Conservation (phyloP, 2,329 filamentous ascomycete genomes). For the Alternaria triticimaculans region DNA sequence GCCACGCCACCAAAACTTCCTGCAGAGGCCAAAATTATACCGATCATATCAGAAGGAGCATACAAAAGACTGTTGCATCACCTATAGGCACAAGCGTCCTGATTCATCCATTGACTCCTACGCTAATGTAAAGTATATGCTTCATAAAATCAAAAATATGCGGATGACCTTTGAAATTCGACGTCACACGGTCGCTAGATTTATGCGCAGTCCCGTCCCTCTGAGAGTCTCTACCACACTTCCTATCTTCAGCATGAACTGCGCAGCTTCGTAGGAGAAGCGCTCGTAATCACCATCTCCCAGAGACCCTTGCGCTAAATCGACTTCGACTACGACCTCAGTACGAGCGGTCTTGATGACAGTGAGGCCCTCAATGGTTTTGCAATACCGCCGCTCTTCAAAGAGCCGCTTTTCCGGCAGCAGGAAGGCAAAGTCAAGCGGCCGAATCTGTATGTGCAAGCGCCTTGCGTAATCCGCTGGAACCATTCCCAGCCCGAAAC, state of each 20-base stretch:
- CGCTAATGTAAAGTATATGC: not conserved
- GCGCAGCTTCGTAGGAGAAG: constrained; percentile 1
- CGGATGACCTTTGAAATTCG: not conserved
- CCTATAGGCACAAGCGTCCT: not conserved
- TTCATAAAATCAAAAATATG: not conserved
- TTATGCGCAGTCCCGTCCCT: constrained; percentile 3
- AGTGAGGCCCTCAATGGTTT: constrained; percentile 7
- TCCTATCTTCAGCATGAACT: not conserved
- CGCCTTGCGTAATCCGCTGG: constrained; percentile 19
- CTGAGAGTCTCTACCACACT: not conserved
- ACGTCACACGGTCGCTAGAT: not conserved
- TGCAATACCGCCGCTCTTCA: constrained; percentile 7
- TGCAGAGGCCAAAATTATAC: not conserved
- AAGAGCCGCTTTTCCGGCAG: constrained; percentile 9
- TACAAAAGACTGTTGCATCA: not conserved
- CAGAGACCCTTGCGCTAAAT: constrained; percentile 6
- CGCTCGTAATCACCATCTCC: constrained; percentile 5
- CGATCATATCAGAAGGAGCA: not conserved
- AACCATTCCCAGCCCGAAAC: constrained; percentile 14
- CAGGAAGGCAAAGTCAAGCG: constrained; percentile 12
- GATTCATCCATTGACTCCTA: not conserved
- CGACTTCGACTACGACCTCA: constrained; percentile 13
- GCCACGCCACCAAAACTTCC: not conserved
- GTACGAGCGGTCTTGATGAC: constrained; percentile 8
- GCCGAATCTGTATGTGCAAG: constrained; percentile 20